A percentile compares a stretch with the other conserved stretches of the same genome.
Evolutionary conservation across 306 rosid genomes (phyloP).

Genomic region (Citrullus mucosospermus): DNA sequence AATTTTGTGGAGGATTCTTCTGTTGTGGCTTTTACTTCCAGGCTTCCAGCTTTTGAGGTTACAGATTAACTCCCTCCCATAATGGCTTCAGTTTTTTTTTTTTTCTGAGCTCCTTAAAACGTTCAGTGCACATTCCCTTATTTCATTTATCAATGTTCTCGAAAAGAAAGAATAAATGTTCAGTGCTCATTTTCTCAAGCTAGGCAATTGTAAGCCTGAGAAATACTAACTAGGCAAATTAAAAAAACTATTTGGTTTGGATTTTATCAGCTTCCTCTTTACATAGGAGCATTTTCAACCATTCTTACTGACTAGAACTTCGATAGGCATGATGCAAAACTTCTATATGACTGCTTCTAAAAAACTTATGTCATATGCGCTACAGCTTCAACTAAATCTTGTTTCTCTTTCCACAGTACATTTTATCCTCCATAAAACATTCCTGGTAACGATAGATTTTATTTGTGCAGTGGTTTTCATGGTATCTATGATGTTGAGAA

Average conservation of each 20-base stretch:
- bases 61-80: background rate
- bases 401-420: background rate
- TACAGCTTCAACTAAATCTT: background rate
- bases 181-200: background rate
- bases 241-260: background rate
- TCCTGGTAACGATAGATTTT: background rate
- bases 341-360: background rate
- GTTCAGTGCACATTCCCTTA: background rate
- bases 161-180: too few relatives aligned
- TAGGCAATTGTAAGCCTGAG: background rate
- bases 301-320: background rate
- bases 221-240: background rate
- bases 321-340: background rate
- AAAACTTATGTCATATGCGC: background rate
- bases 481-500: constrained; percentile 96
- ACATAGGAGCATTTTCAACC: background rate
- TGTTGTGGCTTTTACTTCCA: background rate
- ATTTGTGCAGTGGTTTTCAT: constrained; percentile 60
- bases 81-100: background rate
- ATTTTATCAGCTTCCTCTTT: background rate
- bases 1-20: background rate
- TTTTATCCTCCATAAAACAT: background rate
- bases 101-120: background rate
- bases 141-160: too few relatives aligned
- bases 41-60: background rate